These are phyloP conservation scores for Rhodamnia rubescens DNA, from an alignment of 345 rosid genomes.

Conservation along the genomic window DNA sequence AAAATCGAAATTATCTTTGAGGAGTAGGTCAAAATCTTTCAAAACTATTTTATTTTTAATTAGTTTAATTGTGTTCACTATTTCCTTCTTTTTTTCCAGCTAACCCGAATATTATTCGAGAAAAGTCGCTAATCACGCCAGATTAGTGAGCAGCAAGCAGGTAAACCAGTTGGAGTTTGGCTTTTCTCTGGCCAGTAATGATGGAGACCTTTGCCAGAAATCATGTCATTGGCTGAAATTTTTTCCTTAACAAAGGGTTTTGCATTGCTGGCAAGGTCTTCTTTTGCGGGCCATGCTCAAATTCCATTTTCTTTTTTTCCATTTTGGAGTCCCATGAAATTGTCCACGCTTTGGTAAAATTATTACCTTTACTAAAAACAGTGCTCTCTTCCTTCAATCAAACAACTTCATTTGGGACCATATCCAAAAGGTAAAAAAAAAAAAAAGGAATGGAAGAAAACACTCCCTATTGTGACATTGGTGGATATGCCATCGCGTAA, in stretches of 20 bases:
- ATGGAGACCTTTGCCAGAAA: too few species aligned
- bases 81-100: background rate
- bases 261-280: background rate
- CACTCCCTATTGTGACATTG: background rate
- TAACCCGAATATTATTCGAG: background rate
- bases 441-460: background rate
- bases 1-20: background rate
- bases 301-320: background rate
- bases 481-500: rapidly evolving
- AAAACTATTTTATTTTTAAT: background rate
- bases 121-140: background rate
- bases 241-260: background rate
- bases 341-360: background rate
- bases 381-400: background rate
- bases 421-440: background rate
- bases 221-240: too few species aligned
- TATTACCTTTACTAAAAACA: background rate
- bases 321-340: background rate
- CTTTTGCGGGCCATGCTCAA: background rate
- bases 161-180: background rate
- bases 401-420: background rate
- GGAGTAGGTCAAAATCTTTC: background rate
- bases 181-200: background rate
- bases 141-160: background rate
- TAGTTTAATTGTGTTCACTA: background rate